A percentile compares a stretch with the other conserved stretches of the same genome.
These are phyloP conservation scores for Brasilioporus rufonigricans DNA, from an alignment of 768 basidiomycete species.

Conservation along the genomic window DNA sequence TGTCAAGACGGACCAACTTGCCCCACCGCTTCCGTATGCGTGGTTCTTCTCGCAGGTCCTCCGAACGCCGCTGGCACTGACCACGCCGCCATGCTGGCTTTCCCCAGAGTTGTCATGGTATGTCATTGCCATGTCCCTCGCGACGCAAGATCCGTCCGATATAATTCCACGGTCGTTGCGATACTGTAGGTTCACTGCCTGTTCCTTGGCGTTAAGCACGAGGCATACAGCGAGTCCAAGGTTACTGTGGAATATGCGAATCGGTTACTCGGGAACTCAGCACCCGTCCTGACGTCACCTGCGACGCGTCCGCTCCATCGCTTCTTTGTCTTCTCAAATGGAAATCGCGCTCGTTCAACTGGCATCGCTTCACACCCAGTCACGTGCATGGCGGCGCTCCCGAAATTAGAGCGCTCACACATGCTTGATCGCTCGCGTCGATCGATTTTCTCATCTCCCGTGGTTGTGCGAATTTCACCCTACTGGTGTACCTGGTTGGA, in stretches of 20 bases:
- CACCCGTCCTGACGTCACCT: slow-evolving; percentile 16
- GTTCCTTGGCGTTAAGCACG: background rate
- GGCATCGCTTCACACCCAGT: background rate
- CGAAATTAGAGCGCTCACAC: background rate
- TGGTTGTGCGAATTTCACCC: no score
- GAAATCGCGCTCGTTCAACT: background rate
- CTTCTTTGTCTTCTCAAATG: background rate
- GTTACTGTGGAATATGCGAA: no score
- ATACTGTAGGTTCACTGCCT: no score
- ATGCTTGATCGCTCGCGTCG: background rate
- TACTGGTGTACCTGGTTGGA: background rate
- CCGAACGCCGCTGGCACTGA: no score
- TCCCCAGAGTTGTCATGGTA: background rate
- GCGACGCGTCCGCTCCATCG: background rate
- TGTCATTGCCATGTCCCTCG: background rate
- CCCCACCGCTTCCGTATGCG: background rate
- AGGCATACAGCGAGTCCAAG: background rate
- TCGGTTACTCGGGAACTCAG: no score
- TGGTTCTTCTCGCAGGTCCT: background rate
- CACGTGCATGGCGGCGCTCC: background rate
- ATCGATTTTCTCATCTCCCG: background rate
- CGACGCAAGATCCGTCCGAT: slow-evolving; percentile 12
- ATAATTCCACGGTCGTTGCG: no score
- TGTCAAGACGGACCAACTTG: no score
- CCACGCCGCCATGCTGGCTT: background rate